These are phyloP conservation scores for Pelargonium nanum DNA, from an alignment of 345 rosid genomes.

Conservation along the genomic window DNA sequence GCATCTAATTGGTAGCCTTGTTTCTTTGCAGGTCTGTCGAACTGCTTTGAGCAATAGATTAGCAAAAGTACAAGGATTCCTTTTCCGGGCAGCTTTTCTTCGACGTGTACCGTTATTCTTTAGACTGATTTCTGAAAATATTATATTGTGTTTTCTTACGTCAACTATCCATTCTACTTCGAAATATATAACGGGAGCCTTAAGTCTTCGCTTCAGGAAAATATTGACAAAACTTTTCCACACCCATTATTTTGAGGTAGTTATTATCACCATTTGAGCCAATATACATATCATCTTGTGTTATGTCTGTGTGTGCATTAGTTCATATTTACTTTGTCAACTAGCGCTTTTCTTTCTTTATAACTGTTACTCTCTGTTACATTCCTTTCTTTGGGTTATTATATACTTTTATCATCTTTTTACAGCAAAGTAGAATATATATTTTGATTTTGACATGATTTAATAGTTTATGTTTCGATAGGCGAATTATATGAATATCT, in stretches of 20 bases:
- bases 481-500: not conserved
- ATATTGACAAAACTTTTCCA: slow-evolving; percentile 88
- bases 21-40: slow-evolving; percentile 58
- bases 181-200: slow-evolving; percentile 73
- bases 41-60: slow-evolving; percentile 87
- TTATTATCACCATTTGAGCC: not conserved
- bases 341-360: not conserved
- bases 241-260: slow-evolving; percentile 79
- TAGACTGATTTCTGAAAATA: slow-evolving; percentile 79
- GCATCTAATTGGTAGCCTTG: not conserved
- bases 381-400: not conserved
- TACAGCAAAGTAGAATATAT: too few relatives aligned
- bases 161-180: slow-evolving; percentile 82
- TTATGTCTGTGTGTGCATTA: not conserved
- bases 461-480: not conserved
- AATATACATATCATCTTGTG: not conserved
- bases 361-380: not conserved
- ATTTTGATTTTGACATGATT: not conserved
- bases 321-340: not conserved
- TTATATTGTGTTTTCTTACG: slow-evolving; percentile 73
- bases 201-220: slow-evolving; percentile 84
- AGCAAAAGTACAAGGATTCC: slow-evolving; percentile 97
- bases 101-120: slow-evolving; percentile 76
- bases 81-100: slow-evolving; percentile 94
- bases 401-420: not conserved